Evolutionary conservation across 305 asterid genomes (phyloP).

Genomic region (Fraxinus velutina): DNA sequence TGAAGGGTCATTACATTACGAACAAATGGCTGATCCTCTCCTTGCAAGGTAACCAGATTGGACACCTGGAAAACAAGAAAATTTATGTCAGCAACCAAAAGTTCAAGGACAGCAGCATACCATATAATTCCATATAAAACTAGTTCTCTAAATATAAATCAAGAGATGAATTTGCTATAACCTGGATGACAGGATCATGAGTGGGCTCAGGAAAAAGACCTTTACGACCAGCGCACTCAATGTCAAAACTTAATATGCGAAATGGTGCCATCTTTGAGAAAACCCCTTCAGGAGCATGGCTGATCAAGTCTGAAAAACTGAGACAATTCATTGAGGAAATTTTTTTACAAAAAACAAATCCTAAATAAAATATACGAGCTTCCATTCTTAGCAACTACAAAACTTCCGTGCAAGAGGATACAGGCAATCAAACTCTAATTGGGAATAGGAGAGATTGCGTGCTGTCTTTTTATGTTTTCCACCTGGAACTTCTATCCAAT

Average conservation of each 20-base stretch:
- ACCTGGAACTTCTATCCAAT: slow-evolving; percentile 89
- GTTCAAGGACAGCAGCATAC: slow-evolving; percentile 24
- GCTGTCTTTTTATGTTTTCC: slow-evolving; percentile 72
- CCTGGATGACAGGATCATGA: slow-evolving; percentile 99
- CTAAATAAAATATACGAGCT: not conserved
- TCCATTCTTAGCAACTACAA: slow-evolving; percentile 19
- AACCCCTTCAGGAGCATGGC: slow-evolving; percentile 93
- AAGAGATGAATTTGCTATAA: slow-evolving; percentile 19
- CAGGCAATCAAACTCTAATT: slow-evolving; percentile 92
- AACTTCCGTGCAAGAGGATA: slow-evolving; percentile 53
- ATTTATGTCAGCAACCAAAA: slow-evolving; percentile 22
- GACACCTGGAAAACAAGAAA: slow-evolving; percentile 59
- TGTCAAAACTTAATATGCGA: slow-evolving; percentile 95
- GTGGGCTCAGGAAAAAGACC: slow-evolving; percentile 95
- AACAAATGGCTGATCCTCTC: slow-evolving; percentile 84
- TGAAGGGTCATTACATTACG: slow-evolving; percentile 98
- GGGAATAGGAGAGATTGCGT: slow-evolving; percentile 64
- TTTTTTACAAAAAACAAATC: not conserved
- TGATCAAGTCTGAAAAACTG: slow-evolving; percentile 77
- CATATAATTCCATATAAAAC: not conserved
- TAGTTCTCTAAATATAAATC: not conserved
- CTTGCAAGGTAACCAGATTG: slow-evolving; percentile 91
- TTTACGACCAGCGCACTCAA: slow-evolving; percentile 98
- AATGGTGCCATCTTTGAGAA: slow-evolving; percentile 99
- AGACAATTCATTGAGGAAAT: slow-evolving; percentile 36